Conservation (phyloP, 192 early-diverging fungal genomes). For the Neocallimastix lanati region DNA sequence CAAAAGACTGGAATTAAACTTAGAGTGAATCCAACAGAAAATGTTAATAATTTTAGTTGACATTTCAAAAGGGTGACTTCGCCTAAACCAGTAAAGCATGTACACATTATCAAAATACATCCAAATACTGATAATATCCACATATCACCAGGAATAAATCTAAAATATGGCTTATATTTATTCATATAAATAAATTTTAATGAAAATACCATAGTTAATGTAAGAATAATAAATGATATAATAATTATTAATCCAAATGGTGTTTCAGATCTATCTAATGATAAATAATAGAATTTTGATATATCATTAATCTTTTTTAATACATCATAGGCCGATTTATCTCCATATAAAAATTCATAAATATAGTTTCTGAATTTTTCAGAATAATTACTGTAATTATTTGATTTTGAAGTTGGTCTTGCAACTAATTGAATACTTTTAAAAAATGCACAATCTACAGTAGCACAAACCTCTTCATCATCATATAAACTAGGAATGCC, state of each 20-base stretch:
- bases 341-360: neutral
- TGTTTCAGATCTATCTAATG: neutral
- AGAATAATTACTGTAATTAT: neutral
- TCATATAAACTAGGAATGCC: neutral
- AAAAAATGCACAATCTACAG: neutral
- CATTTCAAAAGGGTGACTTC: neutral
- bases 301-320: neutral
- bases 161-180: neutral
- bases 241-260: neutral
- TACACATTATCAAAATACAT: neutral
- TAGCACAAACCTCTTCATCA: neutral
- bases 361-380: neutral
- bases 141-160: neutral
- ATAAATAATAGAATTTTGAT: neutral
- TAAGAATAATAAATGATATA: neutral
- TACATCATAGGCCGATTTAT: neutral
- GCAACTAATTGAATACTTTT: neutral
- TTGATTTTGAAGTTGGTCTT: neutral
- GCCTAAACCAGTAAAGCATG: neutral
- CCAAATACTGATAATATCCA: neutral
- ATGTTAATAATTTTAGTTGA: neutral
- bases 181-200: neutral
- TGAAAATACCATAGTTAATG: neutral
- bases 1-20: too few species aligned
- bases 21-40: too few species aligned